Evolutionary conservation across 2,329 filamentous ascomycete genomes (phyloP), one percentile per base, ranked within the genome.

Genomic region (Orbilia javanica): DNA sequence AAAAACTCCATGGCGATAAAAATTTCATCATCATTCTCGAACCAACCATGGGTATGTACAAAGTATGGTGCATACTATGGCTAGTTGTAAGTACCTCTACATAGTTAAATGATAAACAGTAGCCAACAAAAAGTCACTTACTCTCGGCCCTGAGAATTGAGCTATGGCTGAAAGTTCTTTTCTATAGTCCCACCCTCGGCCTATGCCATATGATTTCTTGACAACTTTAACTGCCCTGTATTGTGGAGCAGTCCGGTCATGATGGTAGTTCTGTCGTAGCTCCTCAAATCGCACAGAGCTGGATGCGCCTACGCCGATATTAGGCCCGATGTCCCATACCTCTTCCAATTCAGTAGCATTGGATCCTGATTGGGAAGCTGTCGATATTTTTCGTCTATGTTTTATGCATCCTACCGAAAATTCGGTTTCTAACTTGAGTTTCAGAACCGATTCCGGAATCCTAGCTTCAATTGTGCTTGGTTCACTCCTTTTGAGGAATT

Each of bases 1-100:
- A 81, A 63, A 62, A 81, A 82, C 52, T 82, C 81, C 80, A 81
- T 82, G 11, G 76, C 74, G 11, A 82, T 60, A 34, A 68, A 80
- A 10, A 80, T 63, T 34, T 42, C 36, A 13, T 79, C 27, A 8
- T 36, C 22, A 20, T 80, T 46, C 60, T 79, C 65, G 34, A 74
- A 82, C 81, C 81, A 82, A 6, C 81, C 80, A 8, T 79, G 64
- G 27, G 80, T 80, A 11, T 79, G 62, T 11, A 79, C 70, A 11
- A 79, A 79, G 15, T 65, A 74, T 22, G 27, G 55, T n/a, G 55
- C 55, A 42, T 60, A 60, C 55, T 60, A 60, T 31, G 8, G 27
- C 31, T 39, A 29, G 50, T 34, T 60, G 50, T 55, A 29, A 55
- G 50, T 11, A 6, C 29, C 50, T 55, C n/a, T 34, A n/a, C 25